phyloP scores from a whole-genome alignment of 2,329 filamentous ascomycete genomes.

The Bipolaris sorokiniana region DNA sequence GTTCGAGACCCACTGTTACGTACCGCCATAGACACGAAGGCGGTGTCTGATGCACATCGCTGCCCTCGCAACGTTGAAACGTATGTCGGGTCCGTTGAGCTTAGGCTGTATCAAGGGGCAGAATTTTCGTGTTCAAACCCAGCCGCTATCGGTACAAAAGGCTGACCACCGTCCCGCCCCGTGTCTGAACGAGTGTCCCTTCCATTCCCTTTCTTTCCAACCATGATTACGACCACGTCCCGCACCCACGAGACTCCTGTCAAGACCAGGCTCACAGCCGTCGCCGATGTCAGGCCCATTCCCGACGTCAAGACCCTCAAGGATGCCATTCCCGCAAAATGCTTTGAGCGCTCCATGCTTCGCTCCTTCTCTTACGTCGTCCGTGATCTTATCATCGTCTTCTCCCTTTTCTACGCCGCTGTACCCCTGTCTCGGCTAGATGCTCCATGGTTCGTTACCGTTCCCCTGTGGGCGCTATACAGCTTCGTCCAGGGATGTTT shows the following conservation, averaged over 20 bases:
- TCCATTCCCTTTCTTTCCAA: constrained; percentile 13
- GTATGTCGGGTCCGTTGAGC: constrained; percentile 27
- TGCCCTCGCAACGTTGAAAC: constrained; percentile 28
- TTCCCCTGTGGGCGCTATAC: constrained; percentile 61
- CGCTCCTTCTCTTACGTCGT: constrained; percentile 33
- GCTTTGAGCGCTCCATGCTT: constrained; percentile 33
- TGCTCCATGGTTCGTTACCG: constrained; percentile 19
- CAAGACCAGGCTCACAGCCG: constrained; percentile 23
- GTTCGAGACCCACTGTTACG: constrained; percentile 24
- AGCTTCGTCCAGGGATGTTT: constrained; percentile 69
- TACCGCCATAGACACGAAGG: constrained; percentile 23
- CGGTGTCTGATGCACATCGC: constrained; percentile 29
- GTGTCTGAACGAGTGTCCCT: constrained; percentile 1
- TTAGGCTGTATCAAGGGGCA: constrained; percentile 18
- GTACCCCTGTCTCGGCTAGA: constrained; percentile 22
- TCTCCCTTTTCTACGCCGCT: constrained; percentile 25
- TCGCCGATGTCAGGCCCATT: constrained; percentile 23
- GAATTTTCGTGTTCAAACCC: constrained; percentile 1
- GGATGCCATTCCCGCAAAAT: constrained; percentile 33
- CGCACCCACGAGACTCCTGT: constrained; percentile 22
- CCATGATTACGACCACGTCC: constrained; percentile 25
- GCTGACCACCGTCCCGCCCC: neutral
- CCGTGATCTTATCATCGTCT: constrained; percentile 31
- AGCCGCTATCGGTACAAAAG: constrained; percentile 2
- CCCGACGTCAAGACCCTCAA: constrained; percentile 34